phyloP scores from a whole-genome alignment of 176 grass and related monocot species.

The Oryza glumipatula region DNA sequence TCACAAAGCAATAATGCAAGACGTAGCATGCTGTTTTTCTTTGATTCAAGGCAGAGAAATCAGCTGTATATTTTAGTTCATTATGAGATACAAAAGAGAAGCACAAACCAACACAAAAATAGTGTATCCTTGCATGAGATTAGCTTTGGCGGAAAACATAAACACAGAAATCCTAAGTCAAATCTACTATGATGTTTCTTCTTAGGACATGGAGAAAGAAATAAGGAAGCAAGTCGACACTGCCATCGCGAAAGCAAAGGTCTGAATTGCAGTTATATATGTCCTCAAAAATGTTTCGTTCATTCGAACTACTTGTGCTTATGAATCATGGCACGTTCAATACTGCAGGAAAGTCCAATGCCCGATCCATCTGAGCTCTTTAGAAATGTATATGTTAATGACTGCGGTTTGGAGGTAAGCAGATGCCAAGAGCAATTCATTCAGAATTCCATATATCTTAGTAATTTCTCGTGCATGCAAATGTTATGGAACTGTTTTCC shows the following conservation, averaged over 20 bases:
- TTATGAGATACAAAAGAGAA: not conserved
- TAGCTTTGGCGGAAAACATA: not conserved
- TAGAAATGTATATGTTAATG: constrained; percentile 79
- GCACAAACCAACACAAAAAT: not conserved
- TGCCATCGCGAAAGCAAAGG: constrained; percentile 88
- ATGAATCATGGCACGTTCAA: constrained; percentile 18
- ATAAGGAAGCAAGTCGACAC: constrained; percentile 80
- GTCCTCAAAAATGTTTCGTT: not conserved
- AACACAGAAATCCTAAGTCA: not conserved
- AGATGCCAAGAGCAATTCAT: not conserved
- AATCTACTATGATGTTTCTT: constrained; percentile 22
- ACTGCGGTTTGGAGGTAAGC: constrained; percentile 80
- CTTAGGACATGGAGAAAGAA: constrained; percentile 82
- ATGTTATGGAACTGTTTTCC: not conserved
- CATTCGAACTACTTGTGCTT: constrained; percentile 12
- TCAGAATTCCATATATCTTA: not conserved
- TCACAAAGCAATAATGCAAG: not conserved
- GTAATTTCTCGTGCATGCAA: not conserved
- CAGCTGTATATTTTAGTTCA: not conserved
- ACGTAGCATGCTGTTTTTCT: not conserved
- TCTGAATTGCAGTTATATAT: constrained; percentile 27
- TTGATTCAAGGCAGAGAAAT: not conserved
- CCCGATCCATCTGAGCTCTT: constrained; percentile 83
- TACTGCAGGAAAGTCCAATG: constrained; percentile 76
- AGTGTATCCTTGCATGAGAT: not conserved